A percentile compares a stretch with the other conserved stretches of the same genome.
phyloP scores from a whole-genome alignment of 2,329 filamentous ascomycete species.

The Aspergillus carbonarius region DNA sequence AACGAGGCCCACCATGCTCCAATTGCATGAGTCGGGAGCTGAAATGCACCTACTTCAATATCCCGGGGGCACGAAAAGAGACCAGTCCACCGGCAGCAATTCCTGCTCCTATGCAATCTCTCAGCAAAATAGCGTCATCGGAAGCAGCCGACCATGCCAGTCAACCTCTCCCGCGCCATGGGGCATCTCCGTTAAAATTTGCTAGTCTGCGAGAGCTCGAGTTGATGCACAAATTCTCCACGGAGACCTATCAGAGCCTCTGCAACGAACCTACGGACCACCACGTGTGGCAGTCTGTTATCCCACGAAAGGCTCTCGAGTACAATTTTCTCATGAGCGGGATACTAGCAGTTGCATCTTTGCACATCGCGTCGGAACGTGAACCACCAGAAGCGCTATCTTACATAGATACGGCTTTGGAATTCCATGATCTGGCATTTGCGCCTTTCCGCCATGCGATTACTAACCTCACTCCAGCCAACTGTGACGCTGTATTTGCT shows the following conservation, averaged over 20 bases:
- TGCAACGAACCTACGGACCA: constrained; percentile 32
- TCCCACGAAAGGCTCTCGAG: constrained; percentile 41
- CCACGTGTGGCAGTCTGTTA: constrained; percentile 40
- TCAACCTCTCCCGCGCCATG: neutral
- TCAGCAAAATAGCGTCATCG: neutral
- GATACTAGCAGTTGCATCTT: constrained; percentile 40
- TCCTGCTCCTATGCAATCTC: constrained; percentile 3
- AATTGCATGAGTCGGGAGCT: constrained; percentile 40
- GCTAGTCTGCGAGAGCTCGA: constrained; percentile 44
- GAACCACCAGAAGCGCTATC: constrained; percentile 30
- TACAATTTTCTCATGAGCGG: constrained; percentile 45
- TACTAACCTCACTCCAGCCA: constrained; percentile 34
- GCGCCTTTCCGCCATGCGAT: constrained; percentile 36
- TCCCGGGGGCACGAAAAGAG: constrained; percentile 16
- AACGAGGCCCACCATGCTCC: constrained; percentile 39
- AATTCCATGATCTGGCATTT: constrained; percentile 38
- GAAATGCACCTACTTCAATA: constrained; percentile 30
- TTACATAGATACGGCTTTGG: constrained; percentile 38
- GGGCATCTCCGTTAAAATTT: constrained; percentile 8
- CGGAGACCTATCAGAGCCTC: constrained; percentile 46
- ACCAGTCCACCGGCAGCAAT: constrained; percentile 9
- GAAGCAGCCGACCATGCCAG: neutral
- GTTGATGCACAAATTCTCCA: constrained; percentile 54
- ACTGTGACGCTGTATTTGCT: constrained; percentile 40
- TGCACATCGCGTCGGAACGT: constrained; percentile 40